Base-by-base conservation (phyloP, 1,139 yeast genomes). In the Yamadazyma triangularis region DNA sequence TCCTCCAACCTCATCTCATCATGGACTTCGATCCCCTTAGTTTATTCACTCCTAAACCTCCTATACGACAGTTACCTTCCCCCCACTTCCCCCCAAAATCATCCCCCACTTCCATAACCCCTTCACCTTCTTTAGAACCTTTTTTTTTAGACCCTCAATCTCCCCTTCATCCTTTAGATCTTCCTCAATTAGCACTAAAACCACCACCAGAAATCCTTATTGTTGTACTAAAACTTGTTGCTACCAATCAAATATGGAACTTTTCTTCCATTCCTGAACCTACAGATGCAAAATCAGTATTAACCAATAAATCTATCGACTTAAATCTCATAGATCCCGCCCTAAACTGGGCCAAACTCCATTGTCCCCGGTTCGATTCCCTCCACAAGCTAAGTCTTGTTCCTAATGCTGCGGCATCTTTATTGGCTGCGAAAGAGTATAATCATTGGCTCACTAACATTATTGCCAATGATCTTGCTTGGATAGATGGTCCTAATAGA, bases 381-480 rank as follows among this genome's bases (percentile, higher is more conserved):
- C 29, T 32, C 24, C 21, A 27, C 21, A 51, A 55, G 40, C 39
- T 60, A 26, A 48, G 63, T 9, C 31, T 51, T 29, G 27, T 60
- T 31, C 53, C 75, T 15, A 30, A 35, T 4, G 33, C 64, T 13
- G 38, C 61, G 4, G 35, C 37, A 2, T 34, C 58, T 2, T 48
- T 66, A 23, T 56, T 56, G 25, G 35, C 31, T 13, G 34, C 35
- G 14, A 39, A 42, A 1, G 64, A 56, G 11, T 67, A 64, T 40
- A 67, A 65, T 39, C 60, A 70, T 11, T 91, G 88, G 71, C 62
- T 88, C 25, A 84, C 95, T 0, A 58, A 66, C 11, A 52, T 89
- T 1, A 62, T 88, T 1, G 66, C 89, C 1, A 68, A 70, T 8
- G 74, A 73, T 2, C 64, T 83, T 23, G 38, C 38, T 0, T 77